Evolutionary conservation across 768 basidiomycete species (phyloP), one percentile per base, ranked within the genome.

Genomic region (Suillus plorans): DNA sequence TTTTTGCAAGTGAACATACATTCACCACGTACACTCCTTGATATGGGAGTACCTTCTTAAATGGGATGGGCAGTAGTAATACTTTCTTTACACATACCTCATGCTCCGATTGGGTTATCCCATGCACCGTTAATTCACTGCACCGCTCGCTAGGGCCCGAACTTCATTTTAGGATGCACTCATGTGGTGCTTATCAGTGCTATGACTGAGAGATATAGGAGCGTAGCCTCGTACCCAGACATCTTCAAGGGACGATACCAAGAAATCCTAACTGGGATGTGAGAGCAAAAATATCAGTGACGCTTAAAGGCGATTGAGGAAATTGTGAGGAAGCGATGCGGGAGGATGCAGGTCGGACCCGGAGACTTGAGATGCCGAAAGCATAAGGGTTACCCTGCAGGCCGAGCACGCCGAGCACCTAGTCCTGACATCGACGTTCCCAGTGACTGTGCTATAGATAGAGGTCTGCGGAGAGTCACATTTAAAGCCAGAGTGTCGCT

Each of bases 1-100:
- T 25, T 25, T 14, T 28, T 14, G 28, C 39, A 49, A 73, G 72
- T 56, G 69, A 68, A 10, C 64, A 74, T 45, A 75, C 73, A 3
- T 68, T 67, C 45, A 63, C 71, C 12, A 42, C 39, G 49, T 63
- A 63, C 39, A 34, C 64, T 45, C 61, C 56, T 31, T 68, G 22
- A 63, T 41, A 69, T 49, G 10, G 36, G 65, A 44, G 39, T 66
- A 60, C 3, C 36, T 53, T 60, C 13, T 57, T 57, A 3, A 39
- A 39, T 22, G 34, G 53, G 52, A 53, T 20, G 18, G 34, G 13
- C 14, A n/a, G 22, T 5, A 25, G 56, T 39, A 25, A 8, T 56
- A 56, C 34, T 22, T 22, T 34, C 37, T 57, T 39, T 13, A 57
- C 22, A 39, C n/a, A 25, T 36, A 36, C 28, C 2, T 31, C 28